Conservation (phyloP, 306 rosid species). For the Acacia confusa region DNA sequence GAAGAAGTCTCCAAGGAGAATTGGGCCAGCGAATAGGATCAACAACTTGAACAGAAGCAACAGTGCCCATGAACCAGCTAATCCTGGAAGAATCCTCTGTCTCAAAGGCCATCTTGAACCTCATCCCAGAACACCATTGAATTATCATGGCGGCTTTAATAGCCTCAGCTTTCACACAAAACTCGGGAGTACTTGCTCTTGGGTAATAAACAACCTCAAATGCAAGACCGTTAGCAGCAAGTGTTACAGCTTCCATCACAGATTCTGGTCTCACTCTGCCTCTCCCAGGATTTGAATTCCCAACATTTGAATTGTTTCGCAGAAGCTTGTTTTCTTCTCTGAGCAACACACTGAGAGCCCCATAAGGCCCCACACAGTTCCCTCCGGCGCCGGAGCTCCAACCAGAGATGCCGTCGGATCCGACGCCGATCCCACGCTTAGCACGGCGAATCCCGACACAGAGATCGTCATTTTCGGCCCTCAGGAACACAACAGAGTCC, state of each 20-base stretch:
- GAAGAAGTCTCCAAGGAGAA: constrained; percentile 93
- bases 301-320: constrained; percentile 46
- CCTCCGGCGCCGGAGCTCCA: constrained; percentile 62
- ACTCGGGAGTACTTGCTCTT: constrained; percentile 86
- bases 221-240: constrained; percentile 64
- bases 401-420: constrained; percentile 49
- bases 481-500: constrained; percentile 85
- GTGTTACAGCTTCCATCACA: constrained; percentile 65
- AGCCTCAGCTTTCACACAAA: constrained; percentile 69
- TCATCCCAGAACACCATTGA: constrained; percentile 90
- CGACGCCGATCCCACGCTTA: constrained; percentile 60
- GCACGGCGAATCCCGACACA: constrained; percentile 89
- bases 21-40: constrained; percentile 91
- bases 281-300: constrained; percentile 39
- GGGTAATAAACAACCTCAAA: constrained; percentile 87
- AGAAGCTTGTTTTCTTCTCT: constrained; percentile 59
- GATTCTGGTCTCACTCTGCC: constrained; percentile 67
- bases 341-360: constrained; percentile 64
- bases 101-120: constrained; percentile 96
- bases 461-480: constrained; percentile 78
- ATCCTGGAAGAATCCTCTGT: constrained; percentile 96
- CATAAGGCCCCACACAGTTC: constrained; percentile 42
- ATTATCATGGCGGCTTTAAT: constrained; percentile 73
- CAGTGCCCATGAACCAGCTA: constrained; percentile 97
- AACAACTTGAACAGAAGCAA: constrained; percentile 73